Evolutionary conservation across 2,329 filamentous ascomycete genomes (phyloP).

Genomic region (Aureobasidium sp.): DNA sequence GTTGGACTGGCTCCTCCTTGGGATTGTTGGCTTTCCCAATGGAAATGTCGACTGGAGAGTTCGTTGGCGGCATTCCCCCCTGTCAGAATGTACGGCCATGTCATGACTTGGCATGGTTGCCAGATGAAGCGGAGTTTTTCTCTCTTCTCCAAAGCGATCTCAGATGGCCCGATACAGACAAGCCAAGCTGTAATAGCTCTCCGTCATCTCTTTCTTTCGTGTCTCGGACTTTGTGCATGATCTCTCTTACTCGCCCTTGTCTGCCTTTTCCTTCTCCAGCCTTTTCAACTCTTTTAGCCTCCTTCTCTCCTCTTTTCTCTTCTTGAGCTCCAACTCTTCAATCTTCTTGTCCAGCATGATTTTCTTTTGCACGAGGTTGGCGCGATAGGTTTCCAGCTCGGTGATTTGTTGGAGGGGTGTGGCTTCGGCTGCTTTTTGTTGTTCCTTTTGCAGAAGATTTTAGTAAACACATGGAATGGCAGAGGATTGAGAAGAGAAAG

Average conservation of each 20-base stretch:
- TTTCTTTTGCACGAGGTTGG: conserved; percentile 46
- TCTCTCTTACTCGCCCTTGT: not conserved
- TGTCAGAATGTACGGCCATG: not conserved
- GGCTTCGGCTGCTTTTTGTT: conserved; percentile 37
- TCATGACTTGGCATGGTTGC: not conserved
- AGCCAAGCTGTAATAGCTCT: not conserved
- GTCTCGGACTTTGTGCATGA: no score
- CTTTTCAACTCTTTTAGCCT: not conserved
- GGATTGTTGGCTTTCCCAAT: not conserved
- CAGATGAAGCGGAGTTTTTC: not conserved
- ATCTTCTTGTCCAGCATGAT: conserved; percentile 52
- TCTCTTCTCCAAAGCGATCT: no score
- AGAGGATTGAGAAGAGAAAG: not conserved
- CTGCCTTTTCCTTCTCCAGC: not conserved
- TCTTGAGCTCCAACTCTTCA: conserved; percentile 38
- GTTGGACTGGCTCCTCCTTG: not conserved
- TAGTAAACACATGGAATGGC: not conserved
- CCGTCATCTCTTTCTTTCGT: not conserved
- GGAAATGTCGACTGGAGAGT: not conserved
- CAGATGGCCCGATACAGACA: no score
- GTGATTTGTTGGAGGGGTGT: conserved; percentile 49
- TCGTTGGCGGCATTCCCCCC: no score
- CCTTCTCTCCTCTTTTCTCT: conserved; percentile 22
- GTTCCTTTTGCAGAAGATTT: conserved; percentile 28
- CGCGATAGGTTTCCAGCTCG: conserved; percentile 45